phyloP scores from a whole-genome alignment of 768 basidiomycete species.

The Pisolithus microcarpus region DNA sequence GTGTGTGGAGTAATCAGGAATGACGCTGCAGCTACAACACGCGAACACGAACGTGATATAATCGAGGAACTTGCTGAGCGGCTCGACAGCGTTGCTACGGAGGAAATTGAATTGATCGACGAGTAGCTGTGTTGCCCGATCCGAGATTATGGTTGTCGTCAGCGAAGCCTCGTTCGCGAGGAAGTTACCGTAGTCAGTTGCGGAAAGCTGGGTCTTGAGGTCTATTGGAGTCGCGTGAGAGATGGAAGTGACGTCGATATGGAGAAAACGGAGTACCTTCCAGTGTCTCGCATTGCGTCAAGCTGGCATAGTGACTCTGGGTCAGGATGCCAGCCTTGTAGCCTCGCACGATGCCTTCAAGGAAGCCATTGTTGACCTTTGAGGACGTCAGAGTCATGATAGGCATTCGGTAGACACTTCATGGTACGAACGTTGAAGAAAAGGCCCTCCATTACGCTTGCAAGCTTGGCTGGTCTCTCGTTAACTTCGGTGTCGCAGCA shows the following conservation, averaged over 20 bases:
- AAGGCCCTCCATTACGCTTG: conserved; percentile 65
- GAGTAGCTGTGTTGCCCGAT: conserved; percentile 90
- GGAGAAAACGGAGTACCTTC: conserved; percentile 56
- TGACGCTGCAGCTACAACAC: not conserved
- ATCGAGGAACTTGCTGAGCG: conserved; percentile 88
- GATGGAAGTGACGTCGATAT: not conserved
- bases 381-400: conserved; percentile 8
- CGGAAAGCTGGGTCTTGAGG: conserved; percentile 88
- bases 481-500: not conserved
- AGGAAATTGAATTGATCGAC: conserved; percentile 98
- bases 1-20: conserved; percentile 4
- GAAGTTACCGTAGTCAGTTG: conserved; percentile 98
- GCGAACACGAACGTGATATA: conserved; percentile 81
- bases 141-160: conserved; percentile 91
- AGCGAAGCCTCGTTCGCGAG: conserved; percentile 92
- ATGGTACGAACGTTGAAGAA: conserved; percentile 69
- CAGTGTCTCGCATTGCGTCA: conserved; percentile 94
- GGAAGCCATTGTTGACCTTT: conserved; percentile 66
- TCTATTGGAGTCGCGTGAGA: conserved; percentile 43
- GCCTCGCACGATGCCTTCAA: conserved; percentile 81
- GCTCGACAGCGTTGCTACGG: conserved; percentile 83
- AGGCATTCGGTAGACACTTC: not conserved
- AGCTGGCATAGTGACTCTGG: conserved; percentile 83
- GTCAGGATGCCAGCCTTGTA: conserved; percentile 91
- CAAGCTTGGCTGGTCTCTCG: not conserved